Base-by-base conservation (phyloP, 768 basidiomycete species). In the Suillus subluteus region DNA sequence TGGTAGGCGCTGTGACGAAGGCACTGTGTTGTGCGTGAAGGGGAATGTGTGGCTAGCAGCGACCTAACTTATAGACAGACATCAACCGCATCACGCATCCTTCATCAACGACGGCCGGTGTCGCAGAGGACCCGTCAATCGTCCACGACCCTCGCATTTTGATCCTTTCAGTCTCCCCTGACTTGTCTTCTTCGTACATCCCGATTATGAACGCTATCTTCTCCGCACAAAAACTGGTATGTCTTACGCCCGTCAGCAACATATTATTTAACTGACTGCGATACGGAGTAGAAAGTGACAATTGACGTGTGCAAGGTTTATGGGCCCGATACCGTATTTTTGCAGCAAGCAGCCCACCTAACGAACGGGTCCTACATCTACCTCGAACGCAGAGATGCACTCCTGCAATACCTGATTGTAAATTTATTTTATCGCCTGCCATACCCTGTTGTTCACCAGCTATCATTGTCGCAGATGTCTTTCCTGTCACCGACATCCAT, bases 201-300 rank as follows among this genome's bases (percentile, higher is more conserved):
- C 94, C 97, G 32, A 90, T 99, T 75, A 99, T 99, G 98, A 99
- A 99, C 76, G 91, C 96, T 63, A 99, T 99, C 59, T 99, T 99
- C 79, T 96, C 96, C 21, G 98, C 98, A 6, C 98, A 99, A 78
- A 99, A 99, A 81, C 83, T 95, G 70, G 97, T 94, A 69, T 71
- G 90, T 78, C 62, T 26, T 65, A 41, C 50, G 37, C 62, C 30
- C 41, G 64, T 56, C 50, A n/a, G 43, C n/a, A 15, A 62, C 21
- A 37, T 56, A 6, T 32, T 38, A 30, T 18, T 13, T 18, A 15
- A 12, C 21, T 46, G 58, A 46, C 58, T 67, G 6, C 52, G 7
- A 6, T 63, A 58, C 55, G 52, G 54, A 41, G 23, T 46, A 98
- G 97, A 96, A 94, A 89, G 92, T 97, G 23, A 94, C 93, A 2